Percentiles rank a stretch among this genome's conserved stretches.
These are phyloP conservation scores for Hericium alpestre DNA, from an alignment of 768 basidiomycete species.

Conservation along the genomic window DNA sequence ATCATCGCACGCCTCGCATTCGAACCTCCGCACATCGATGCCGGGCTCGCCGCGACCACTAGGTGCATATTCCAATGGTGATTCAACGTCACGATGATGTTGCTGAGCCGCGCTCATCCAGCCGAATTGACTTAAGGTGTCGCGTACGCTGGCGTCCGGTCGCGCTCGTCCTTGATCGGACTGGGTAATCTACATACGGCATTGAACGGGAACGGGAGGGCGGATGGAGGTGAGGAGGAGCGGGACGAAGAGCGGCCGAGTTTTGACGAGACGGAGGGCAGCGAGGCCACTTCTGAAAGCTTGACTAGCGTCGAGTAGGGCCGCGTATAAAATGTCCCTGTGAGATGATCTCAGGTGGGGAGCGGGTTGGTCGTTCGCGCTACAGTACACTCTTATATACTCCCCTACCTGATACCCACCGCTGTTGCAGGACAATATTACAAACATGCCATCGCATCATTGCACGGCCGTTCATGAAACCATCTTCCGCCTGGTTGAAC, in stretches of 20 bases:
- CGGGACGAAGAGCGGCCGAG: neutral
- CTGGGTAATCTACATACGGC: neutral
- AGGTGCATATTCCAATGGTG: slow-evolving; percentile 12
- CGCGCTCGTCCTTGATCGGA: slow-evolving; percentile 1
- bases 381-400: too few species aligned
- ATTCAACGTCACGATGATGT: slow-evolving; percentile 10
- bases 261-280: slow-evolving; percentile 7
- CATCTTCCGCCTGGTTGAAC: too few species aligned
- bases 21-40: neutral
- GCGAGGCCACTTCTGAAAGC: slow-evolving; percentile 8
- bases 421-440: too few species aligned
- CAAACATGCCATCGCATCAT: too few species aligned
- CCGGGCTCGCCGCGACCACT: slow-evolving; percentile 1
- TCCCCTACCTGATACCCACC: too few species aligned
- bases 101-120: slow-evolving; percentile 5
- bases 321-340: neutral
- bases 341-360: too few species aligned
- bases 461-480: too few species aligned
- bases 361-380: too few species aligned
- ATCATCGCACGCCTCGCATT: neutral
- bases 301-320: slow-evolving; percentile 12
- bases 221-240: neutral
- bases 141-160: slow-evolving; percentile 2
- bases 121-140: slow-evolving; percentile 10
- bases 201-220: neutral